Conservation (phyloP, 306 rosid species). For the Prunus mume region DNA sequence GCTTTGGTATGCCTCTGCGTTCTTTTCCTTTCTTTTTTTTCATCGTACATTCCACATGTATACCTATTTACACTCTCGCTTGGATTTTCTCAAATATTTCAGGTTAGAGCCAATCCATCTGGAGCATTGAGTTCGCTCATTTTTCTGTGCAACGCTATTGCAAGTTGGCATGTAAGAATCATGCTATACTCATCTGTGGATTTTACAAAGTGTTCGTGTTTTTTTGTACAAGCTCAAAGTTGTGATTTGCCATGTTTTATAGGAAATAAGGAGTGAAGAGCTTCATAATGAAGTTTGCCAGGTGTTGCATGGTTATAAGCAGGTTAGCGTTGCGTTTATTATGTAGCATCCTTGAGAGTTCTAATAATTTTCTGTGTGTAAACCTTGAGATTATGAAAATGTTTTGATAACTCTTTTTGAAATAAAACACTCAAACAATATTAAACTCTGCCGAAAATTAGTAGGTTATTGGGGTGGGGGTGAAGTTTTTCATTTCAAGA, state of each 20-base stretch:
- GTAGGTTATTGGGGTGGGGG: background rate
- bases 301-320: slow-evolving; percentile 95
- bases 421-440: background rate
- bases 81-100: slow-evolving; percentile 32
- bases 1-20: slow-evolving; percentile 69
- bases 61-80: background rate
- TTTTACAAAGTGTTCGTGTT: slow-evolving; percentile 2
- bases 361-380: background rate
- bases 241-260: slow-evolving; percentile 11
- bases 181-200: slow-evolving; percentile 4
- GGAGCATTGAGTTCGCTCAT: slow-evolving; percentile 82
- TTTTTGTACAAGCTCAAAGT: slow-evolving; percentile 24
- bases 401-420: background rate
- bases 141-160: slow-evolving; percentile 87
- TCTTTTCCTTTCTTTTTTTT: background rate
- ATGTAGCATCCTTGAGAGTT: background rate
- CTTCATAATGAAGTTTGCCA: slow-evolving; percentile 87
- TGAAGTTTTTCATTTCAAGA: background rate
- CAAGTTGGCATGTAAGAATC: slow-evolving; percentile 97
- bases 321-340: slow-evolving; percentile 53
- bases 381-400: background rate
- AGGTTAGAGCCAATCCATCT: slow-evolving; percentile 93
- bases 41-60: background rate
- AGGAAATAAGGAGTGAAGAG: slow-evolving; percentile 96
- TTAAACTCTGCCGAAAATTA: background rate